Percentiles rank a stretch among this genome's conserved stretches.
These are phyloP conservation scores for Elongisporangium prolatum DNA, from an alignment of 352 stramenopile genomes.

Conservation along the genomic window DNA sequence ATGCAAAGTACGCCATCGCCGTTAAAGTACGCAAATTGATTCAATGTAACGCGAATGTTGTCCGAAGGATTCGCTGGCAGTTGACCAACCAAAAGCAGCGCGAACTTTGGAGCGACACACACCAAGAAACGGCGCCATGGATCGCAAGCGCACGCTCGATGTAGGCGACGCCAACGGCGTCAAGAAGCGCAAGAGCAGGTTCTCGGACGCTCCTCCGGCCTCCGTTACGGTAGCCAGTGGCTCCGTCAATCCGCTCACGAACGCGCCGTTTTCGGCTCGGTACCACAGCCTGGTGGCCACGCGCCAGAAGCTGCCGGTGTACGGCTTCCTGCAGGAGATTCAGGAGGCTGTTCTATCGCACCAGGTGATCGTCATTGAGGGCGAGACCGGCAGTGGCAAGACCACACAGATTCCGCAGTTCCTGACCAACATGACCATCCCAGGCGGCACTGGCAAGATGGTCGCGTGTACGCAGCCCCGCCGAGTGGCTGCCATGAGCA, in stretches of 20 bases:
- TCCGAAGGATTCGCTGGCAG: constrained; percentile 12
- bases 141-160: constrained; percentile 64
- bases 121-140: constrained; percentile 22
- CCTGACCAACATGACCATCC: constrained; percentile 75
- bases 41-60: constrained; percentile 14
- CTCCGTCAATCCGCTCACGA: constrained; percentile 90
- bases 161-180: constrained; percentile 35
- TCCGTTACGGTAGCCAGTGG: background rate
- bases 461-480: constrained; percentile 97
- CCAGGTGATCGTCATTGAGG: constrained; percentile 97
- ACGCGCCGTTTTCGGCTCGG: constrained; percentile 77
- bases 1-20: background rate
- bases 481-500: constrained; percentile 97
- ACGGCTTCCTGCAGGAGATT: constrained; percentile 96
- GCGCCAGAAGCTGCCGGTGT: constrained; percentile 97
- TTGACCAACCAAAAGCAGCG: background rate
- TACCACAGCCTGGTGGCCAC: constrained; percentile 92
- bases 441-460: constrained; percentile 66
- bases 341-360: constrained; percentile 92
- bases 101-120: background rate
- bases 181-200: constrained; percentile 77
- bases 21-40: background rate
- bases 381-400: constrained; percentile 98
- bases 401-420: constrained; percentile 97
- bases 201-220: constrained; percentile 53